Evolutionary conservation across 106 monocot species (phyloP).

Genomic region (Platanthera zijinensis): DNA sequence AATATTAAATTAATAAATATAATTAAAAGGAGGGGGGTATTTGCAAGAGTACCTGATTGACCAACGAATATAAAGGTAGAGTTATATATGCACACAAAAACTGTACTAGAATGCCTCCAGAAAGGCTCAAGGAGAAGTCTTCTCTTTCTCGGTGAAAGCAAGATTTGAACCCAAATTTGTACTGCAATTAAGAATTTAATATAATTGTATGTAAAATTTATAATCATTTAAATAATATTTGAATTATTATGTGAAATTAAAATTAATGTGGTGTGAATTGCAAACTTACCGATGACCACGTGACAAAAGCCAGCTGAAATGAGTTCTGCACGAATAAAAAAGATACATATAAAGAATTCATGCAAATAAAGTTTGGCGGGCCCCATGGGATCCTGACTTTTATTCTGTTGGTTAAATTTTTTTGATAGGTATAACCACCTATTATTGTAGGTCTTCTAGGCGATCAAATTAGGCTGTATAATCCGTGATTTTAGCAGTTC

Average conservation of each 20-base stretch:
- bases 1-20: too few species aligned
- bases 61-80: conserved; percentile 47
- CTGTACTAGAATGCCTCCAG: conserved; percentile 26
- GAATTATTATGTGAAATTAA: not conserved
- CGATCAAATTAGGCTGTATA: too few species aligned
- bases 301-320: conserved; percentile 17
- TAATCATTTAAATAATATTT: not conserved
- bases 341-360: not conserved
- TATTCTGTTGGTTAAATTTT: too few species aligned
- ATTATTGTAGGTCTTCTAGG: too few species aligned
- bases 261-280: not conserved
- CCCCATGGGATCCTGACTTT: too few species aligned
- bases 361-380: too few species aligned
- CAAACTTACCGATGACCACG: conserved; percentile 14
- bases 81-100: conserved; percentile 41
- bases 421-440: too few species aligned
- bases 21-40: too few species aligned
- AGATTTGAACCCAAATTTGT: conserved; percentile 38
- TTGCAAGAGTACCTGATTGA: conserved; percentile 32
- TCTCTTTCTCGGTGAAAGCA: conserved; percentile 33
- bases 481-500: too few species aligned
- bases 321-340: conserved; percentile 19
- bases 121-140: conserved; percentile 28
- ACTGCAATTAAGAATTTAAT: conserved; percentile 22
- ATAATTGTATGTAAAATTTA: not conserved